Evolutionary conservation across 208 protist genomes (phyloP).

Genomic region (Wallacemonas sp.): DNA sequence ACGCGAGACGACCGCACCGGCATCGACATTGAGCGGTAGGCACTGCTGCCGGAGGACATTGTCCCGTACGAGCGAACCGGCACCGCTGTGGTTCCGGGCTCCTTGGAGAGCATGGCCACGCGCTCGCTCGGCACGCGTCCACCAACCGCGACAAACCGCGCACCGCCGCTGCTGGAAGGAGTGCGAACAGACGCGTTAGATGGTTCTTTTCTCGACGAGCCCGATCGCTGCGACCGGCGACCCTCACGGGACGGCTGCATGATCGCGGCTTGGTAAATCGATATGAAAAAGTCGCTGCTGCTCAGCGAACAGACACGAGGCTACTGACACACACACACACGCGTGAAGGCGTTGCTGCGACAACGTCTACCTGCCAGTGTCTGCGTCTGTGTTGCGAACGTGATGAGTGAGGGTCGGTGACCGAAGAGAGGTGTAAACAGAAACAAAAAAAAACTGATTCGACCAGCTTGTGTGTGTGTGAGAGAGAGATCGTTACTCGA

Average conservation of each 20-base stretch:
- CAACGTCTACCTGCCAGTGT: no score
- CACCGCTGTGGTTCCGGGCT: not conserved
- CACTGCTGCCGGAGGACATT: not conserved
- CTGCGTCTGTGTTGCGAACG: no score
- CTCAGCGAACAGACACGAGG: no score
- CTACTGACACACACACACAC: no score
- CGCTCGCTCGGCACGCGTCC: conserved; percentile 8
- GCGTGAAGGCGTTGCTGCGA: no score
- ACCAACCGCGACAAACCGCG: not conserved
- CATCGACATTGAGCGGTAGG: conserved; percentile 50
- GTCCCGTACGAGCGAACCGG: conserved; percentile 34
- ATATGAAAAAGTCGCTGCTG: no score
- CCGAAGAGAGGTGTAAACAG: no score
- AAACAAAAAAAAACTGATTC: no score
- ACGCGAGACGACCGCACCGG: conserved; percentile 46
- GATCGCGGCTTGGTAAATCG: no score
- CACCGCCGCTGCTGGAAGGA: conserved; percentile 15
- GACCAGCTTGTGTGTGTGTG: no score
- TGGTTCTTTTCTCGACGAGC: not conserved
- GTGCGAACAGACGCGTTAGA: conserved; percentile 9
- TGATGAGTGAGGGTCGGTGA: no score
- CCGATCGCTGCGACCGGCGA: not conserved
- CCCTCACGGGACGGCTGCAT: not conserved
- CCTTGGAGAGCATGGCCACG: not conserved
- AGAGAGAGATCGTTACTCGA: no score